Conservation (phyloP, 2,329 filamentous ascomycete species). For the Fusarium longipes region DNA sequence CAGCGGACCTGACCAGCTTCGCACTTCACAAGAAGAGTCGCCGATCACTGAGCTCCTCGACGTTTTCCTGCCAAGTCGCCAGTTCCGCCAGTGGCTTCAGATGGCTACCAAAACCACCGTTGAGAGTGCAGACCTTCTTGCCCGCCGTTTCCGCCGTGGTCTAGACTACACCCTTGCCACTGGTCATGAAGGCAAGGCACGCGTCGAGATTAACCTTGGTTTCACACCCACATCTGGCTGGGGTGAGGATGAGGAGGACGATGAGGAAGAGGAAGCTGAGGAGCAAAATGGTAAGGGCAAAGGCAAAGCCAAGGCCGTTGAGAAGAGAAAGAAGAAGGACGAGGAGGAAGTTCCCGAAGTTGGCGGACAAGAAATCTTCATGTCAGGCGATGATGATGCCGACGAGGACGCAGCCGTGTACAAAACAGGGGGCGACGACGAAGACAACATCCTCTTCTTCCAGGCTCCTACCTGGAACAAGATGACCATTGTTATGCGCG, state of each 20-base stretch:
- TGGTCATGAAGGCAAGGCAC: constrained; percentile 79
- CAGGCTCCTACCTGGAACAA: constrained; percentile 84
- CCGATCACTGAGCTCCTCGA: constrained; percentile 83
- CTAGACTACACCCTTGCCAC: constrained; percentile 94
- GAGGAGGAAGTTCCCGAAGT: constrained; percentile 64
- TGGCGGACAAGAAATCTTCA: constrained; percentile 89
- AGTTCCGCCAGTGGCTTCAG: constrained; percentile 91
- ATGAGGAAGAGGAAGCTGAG: constrained; percentile 52
- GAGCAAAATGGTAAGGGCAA: constrained; percentile 49
- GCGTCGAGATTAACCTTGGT: constrained; percentile 87
- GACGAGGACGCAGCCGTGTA: constrained; percentile 88
- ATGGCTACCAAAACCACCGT: constrained; percentile 82
- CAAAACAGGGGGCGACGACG: constrained; percentile 77
- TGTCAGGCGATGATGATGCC: constrained; percentile 84
- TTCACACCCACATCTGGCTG: constrained; percentile 88
- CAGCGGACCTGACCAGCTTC: constrained; percentile 53
- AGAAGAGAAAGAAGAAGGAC: constrained; percentile 15
- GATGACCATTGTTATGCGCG: constrained; percentile 88
- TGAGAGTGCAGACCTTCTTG: constrained; percentile 80
- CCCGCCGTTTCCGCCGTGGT: constrained; percentile 86
- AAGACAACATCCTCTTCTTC: constrained; percentile 75
- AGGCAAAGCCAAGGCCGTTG: constrained; percentile 40
- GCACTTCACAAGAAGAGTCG: constrained; percentile 57
- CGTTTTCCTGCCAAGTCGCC: constrained; percentile 81
- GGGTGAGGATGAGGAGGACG: constrained; percentile 73